Base-by-base conservation (phyloP, 1,284 basidiomycete genomes). In the Bjerkandera adusta region DNA sequence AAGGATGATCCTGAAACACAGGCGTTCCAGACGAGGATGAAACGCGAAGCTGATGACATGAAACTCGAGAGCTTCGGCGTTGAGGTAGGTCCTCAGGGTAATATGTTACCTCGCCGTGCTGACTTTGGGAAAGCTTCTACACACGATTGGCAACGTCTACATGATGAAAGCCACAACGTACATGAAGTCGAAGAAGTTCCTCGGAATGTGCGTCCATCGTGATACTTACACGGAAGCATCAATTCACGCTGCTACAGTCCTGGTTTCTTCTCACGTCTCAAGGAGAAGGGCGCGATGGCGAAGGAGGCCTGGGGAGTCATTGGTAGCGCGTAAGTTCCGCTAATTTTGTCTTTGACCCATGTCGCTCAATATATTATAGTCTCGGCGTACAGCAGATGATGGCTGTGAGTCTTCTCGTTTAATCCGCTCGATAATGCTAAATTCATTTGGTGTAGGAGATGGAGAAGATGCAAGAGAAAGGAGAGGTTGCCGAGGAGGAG, bases 61-160 rank as follows among this genome's bases (percentile, higher is more conserved):
- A 99, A 98, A 74, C 70, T 98, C 49, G 97, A 99, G 72, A 96
- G 92, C 56, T 99, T 99, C 66, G 97, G 97, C 47, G 85, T 99
- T 34, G 96, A 98, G 80, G 86, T 95, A 54, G 11, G 69, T 65
- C 32, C 29, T 48, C 27, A 20, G 15, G 43, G 15, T 11, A 10
- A 16, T 1, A 15, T 32, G 8, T 20, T 16, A 12, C 13, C 13
- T 22, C 21, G 16, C 15, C 16, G 24, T 6, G 22, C 25, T 34
- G 34, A 40, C 45, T 47, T 54, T 51, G 36, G 53, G 6, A 41
- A 33, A 89, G 85, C 74, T 92, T 41, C 68, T 93, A 32, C 89
- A 92, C 57, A 85, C 89, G 11, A 94, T 95, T 57, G 91, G 92
- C 2, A 85, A 79, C 48, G 84, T 97, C 27, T 99, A 98, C 66